Percentiles rank a stretch among this genome's conserved stretches.
These are phyloP conservation scores for Clonostachys rhizophaga DNA, from an alignment of 2,329 filamentous ascomycete genomes.

Conservation along the genomic window DNA sequence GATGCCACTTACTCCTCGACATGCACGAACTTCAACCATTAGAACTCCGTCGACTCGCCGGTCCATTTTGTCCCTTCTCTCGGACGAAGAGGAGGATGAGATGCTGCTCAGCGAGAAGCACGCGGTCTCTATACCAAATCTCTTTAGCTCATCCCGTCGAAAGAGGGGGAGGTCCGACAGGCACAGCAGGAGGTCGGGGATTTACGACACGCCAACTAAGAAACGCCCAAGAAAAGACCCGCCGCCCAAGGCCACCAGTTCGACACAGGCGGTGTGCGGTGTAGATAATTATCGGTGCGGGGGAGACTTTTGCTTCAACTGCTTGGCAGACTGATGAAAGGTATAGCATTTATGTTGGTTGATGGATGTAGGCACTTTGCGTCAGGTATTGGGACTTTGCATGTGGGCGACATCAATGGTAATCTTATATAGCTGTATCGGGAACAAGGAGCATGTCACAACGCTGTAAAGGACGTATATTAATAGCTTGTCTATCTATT, in stretches of 20 bases:
- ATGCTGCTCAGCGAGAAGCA: conserved; percentile 19
- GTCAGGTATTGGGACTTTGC: too few relatives aligned
- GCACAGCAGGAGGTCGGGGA: conserved; percentile 11
- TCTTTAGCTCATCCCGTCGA: conserved; percentile 8
- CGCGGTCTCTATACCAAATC: conserved; percentile 2
- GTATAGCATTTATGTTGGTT: not conserved
- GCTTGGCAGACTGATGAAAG: conserved; percentile 11
- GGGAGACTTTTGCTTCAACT: conserved; percentile 56
- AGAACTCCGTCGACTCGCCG: conserved; percentile 19
- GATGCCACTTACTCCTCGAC: conserved; percentile 18
- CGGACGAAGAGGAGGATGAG: conserved; percentile 19
- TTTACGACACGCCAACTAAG: conserved; percentile 16
- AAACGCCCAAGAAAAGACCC: conserved; percentile 4
- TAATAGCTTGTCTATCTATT: too few relatives aligned
- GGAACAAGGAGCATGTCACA: too few relatives aligned
- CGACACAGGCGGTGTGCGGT: conserved; percentile 39
- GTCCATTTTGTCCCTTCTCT: conserved; percentile 36
- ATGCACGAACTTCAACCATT: conserved; percentile 13
- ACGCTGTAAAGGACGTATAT: too few relatives aligned
- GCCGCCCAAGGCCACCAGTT: conserved; percentile 44
- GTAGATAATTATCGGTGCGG: conserved; percentile 50
- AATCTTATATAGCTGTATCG: too few relatives aligned
- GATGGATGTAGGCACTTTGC: too few relatives aligned
- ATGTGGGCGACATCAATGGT: too few relatives aligned
- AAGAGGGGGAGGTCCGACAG: not conserved